A percentile compares a stretch with the other conserved stretches of the same genome.
phyloP scores from a whole-genome alignment of 2,329 filamentous ascomycete species.

The Lachnellula suecica region DNA sequence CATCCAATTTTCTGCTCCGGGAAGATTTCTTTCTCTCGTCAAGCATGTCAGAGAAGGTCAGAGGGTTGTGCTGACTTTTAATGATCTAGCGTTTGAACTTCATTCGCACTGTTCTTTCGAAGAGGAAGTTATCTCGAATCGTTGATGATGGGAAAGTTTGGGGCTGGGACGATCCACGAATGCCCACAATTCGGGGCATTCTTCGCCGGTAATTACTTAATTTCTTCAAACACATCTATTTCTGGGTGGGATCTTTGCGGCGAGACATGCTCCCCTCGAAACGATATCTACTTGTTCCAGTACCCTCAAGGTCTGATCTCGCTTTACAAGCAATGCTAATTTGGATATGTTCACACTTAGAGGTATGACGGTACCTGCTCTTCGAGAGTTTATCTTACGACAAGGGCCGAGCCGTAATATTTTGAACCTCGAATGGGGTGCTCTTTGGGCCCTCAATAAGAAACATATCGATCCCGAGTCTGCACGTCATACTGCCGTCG shows the following conservation, averaged over 20 bases:
- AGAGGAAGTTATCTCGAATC: conserved; percentile 79
- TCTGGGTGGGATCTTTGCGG: neutral
- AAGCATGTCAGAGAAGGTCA: no score
- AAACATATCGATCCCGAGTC: conserved; percentile 67
- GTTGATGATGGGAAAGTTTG: conserved; percentile 71
- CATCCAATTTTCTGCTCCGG: neutral
- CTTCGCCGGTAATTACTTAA: conserved; percentile 50
- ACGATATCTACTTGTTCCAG: no score
- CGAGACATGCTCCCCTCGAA: no score
- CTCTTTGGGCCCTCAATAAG: conserved; percentile 67
- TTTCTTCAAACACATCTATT: neutral
- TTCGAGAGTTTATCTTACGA: conserved; percentile 78
- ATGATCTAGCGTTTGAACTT: conserved; percentile 66
- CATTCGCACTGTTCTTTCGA: conserved; percentile 74
- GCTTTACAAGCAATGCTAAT: no score
- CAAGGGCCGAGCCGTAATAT: conserved; percentile 80
- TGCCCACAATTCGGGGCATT: conserved; percentile 81
- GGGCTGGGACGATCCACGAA: conserved; percentile 82
- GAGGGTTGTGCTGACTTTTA: neutral
- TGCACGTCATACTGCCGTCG: conserved; percentile 63
- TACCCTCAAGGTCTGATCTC: no score
- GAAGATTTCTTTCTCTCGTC: neutral
- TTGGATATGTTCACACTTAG: neutral
- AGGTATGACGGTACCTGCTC: conserved; percentile 74
- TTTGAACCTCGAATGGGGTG: conserved; percentile 76